phyloP scores from a whole-genome alignment of 2,329 filamentous ascomycete species.

The Aspergillus sp. region DNA sequence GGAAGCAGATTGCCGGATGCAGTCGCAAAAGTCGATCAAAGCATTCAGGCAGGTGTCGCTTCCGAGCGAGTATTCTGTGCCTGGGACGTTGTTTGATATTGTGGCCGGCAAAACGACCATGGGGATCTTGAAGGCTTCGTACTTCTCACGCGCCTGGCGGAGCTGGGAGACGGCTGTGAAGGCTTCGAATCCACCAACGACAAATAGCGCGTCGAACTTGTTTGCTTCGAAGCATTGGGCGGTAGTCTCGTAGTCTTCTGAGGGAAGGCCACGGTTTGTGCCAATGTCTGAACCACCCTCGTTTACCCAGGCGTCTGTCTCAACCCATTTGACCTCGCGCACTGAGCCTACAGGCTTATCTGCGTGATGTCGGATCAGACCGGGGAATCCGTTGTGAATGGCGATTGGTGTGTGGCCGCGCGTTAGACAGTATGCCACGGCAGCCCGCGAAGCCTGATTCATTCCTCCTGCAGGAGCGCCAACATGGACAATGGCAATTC shows the following conservation, averaged over 20 bases:
- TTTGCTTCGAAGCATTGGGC: conserved; percentile 82
- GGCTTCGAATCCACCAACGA: conserved; percentile 93
- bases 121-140: conserved; percentile 85
- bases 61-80: conserved; percentile 94
- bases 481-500: conserved; percentile 93
- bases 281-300: conserved; percentile 97
- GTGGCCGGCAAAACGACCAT: conserved; percentile 92
- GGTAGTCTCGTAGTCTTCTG: conserved; percentile 79
- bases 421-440: conserved; percentile 87
- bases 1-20: conserved; percentile 94
- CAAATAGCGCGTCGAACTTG: conserved; percentile 86
- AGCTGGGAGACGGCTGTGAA: conserved; percentile 90
- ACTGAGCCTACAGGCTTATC: conserved; percentile 82
- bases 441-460: conserved; percentile 93
- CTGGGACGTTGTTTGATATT: conserved; percentile 97
- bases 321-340: conserved; percentile 84
- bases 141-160: conserved; percentile 73
- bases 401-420: conserved; percentile 90
- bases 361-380: conserved; percentile 83
- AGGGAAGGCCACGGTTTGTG: conserved; percentile 90
- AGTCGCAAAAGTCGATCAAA: conserved; percentile 91
- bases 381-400: conserved; percentile 95
- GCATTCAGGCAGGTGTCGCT: conserved; percentile 97
- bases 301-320: conserved; percentile 93
- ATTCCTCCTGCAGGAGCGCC: conserved; percentile 96